Percentiles rank a stretch among this genome's conserved stretches.
Conservation (phyloP, 1,139 yeast genomes). For the Scheffersomyces titani region DNA sequence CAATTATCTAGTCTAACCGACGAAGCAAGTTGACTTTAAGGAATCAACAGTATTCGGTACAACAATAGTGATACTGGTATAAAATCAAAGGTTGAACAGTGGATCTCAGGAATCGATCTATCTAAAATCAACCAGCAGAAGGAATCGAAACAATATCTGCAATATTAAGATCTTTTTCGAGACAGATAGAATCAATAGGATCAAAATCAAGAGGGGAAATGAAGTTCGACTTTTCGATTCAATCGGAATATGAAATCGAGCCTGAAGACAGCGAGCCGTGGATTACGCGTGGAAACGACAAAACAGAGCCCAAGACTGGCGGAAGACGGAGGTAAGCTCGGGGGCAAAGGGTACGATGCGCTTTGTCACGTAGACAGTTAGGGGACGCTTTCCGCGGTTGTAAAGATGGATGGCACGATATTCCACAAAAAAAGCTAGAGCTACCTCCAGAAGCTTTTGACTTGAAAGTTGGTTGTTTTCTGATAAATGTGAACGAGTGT, state of each 20-base stretch:
- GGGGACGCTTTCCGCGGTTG: not conserved
- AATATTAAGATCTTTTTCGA: too few relatives aligned
- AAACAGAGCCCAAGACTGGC: not conserved
- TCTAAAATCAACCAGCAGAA: not conserved
- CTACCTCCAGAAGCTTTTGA: not conserved
- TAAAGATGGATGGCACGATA: not conserved
- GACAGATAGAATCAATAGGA: not conserved
- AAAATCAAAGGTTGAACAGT: not conserved
- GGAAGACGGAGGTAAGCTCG: not conserved
- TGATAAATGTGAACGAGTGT: not conserved
- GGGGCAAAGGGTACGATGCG: not conserved
- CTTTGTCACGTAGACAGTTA: not conserved
- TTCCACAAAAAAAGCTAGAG: not conserved
- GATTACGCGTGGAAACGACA: not conserved
- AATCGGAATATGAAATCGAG: not conserved
- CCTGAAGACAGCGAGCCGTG: not conserved
- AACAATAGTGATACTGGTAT: not conserved
- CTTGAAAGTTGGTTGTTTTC: not conserved
- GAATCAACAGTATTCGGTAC: not conserved
- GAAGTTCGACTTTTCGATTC: not conserved
- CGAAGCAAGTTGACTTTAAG: not conserved
- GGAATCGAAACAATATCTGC: not conserved
- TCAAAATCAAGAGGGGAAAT: too few relatives aligned
- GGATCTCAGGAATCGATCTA: not conserved
- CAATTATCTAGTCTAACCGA: not conserved